Evolutionary conservation across 1,284 basidiomycete species (phyloP), one percentile per base, ranked within the genome.

Genomic region (Ganoderma boninense): DNA sequence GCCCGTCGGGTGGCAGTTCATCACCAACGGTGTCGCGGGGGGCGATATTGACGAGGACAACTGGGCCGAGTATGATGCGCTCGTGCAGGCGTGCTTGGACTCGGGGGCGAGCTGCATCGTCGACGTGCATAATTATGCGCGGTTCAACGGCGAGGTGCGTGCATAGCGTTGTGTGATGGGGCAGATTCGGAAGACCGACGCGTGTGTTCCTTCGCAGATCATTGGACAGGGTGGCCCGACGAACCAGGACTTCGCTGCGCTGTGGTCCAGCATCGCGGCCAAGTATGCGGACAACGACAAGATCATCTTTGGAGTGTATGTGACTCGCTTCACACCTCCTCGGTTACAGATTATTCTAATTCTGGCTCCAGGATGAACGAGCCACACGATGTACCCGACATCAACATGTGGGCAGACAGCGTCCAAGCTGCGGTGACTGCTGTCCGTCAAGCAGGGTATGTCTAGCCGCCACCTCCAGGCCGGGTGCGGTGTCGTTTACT

Each of bases 211-310:
- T 38, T 20, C 2, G 40, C 62, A 87, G 84, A 87, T 89, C 62
- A 85, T 90, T 35, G 89, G 89, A 2, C 87, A 89, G 76, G 90
- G 88, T 54, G 89, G 89, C 4, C 89, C 90, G 0, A 84, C 83
- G 16, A 86, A 90, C 74, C 86, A 81, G 0, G 75, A 87, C 65
- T 89, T 90, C 72, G 89, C 89, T 2, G 78, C 76, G 1, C 78
- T 89, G 29, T 92, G 90, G 90, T 77, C 78, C 59, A 79, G 82
- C 43, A 79, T 91, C 56, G 90, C 90, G 1, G 74, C 82, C 2
- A 84, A 86, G 72, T 91, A 88, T 74, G 84, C 84, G n/a, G 70
- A 77, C 59, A 81, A 88, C 64, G 66, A 78, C 46, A 87, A 84
- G 64, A 80, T 91, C 74, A 87, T 91, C 62, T 90, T 88, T 66